A percentile compares a stretch with the other conserved stretches of the same genome.
Conservation (phyloP, 805 yeast genomes). For the Metschnikowia similis region DNA sequence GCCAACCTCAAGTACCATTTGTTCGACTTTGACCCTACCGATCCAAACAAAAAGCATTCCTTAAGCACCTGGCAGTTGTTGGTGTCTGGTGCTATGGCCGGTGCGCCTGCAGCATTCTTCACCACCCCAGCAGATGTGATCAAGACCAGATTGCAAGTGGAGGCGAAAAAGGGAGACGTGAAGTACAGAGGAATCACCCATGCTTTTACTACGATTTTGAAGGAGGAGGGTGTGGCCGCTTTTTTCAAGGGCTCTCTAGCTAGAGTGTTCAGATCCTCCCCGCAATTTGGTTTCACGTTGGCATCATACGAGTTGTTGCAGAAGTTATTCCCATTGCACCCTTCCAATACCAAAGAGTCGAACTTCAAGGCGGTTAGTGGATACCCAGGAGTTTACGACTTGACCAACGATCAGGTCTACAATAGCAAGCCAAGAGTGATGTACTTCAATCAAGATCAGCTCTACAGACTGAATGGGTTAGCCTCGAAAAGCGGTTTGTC, state of each 20-base stretch:
- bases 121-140: conserved; percentile 98
- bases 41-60: conserved; percentile 51
- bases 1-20: conserved; percentile 83
- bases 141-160: conserved; percentile 90
- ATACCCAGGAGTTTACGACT: conserved; percentile 43
- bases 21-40: conserved; percentile 76
- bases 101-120: conserved; percentile 95
- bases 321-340: conserved; percentile 65
- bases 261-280: conserved; percentile 89
- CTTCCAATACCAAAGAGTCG: conserved; percentile 41
- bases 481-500: conserved; percentile 22
- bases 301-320: conserved; percentile 96
- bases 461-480: conserved; percentile 30
- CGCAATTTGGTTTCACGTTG: conserved; percentile 95
- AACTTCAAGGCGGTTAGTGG: conserved; percentile 42
- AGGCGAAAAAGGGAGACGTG: conserved; percentile 70
- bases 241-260: conserved; percentile 97
- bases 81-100: conserved; percentile 89
- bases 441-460: conserved; percentile 34
- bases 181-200: conserved; percentile 72
- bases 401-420: conserved; percentile 39
- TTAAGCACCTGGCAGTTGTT: conserved; percentile 82
- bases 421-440: conserved; percentile 32
- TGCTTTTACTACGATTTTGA: conserved; percentile 68
- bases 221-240: conserved; percentile 80